A percentile compares a stretch with the other conserved stretches of the same genome.
Conservation (phyloP, 768 basidiomycete genomes). For the Dioszegia hungarica region DNA sequence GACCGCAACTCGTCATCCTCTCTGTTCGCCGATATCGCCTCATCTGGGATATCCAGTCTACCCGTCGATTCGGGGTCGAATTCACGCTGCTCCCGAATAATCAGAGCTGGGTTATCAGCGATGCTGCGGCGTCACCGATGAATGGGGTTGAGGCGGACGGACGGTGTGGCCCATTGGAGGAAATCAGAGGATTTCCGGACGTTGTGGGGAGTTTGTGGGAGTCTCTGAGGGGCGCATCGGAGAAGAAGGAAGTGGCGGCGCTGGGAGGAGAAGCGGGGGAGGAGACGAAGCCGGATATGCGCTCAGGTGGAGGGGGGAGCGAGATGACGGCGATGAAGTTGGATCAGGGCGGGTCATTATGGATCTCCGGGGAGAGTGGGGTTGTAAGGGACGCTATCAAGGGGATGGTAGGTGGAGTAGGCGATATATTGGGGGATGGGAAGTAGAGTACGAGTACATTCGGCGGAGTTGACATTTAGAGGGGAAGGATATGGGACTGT, state of each 20-base stretch:
- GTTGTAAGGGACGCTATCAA: not conserved
- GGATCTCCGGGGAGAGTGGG: not conserved
- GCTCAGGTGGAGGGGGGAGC: conserved; percentile 4
- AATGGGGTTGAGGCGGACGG: conserved; percentile 3
- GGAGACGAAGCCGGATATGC: conserved; percentile 7
- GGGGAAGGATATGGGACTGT: too few relatives aligned
- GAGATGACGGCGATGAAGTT: conserved; percentile 8
- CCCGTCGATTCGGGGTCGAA: conserved; percentile 25
- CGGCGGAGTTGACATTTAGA: too few relatives aligned
- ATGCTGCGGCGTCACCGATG: not conserved
- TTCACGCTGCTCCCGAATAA: conserved; percentile 14
- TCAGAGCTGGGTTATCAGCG: conserved; percentile 16
- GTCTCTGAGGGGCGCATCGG: not conserved
- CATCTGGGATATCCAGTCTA: conserved; percentile 20
- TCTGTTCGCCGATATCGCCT: conserved; percentile 22
- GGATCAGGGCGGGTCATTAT: conserved; percentile 1
- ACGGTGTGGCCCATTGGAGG: conserved; percentile 10
- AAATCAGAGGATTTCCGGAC: conserved; percentile 1
- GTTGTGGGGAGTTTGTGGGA: not conserved
- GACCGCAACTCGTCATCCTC: conserved; percentile 17
- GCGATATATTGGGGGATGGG: not conserved
- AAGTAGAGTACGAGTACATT: too few relatives aligned
- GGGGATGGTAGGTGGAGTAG: not conserved
- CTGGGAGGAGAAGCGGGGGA: not conserved
- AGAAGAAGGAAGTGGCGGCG: not conserved